Evolutionary conservation across 2,329 filamentous ascomycete genomes (phyloP).

Genomic region (Calonectria pauciramosa): DNA sequence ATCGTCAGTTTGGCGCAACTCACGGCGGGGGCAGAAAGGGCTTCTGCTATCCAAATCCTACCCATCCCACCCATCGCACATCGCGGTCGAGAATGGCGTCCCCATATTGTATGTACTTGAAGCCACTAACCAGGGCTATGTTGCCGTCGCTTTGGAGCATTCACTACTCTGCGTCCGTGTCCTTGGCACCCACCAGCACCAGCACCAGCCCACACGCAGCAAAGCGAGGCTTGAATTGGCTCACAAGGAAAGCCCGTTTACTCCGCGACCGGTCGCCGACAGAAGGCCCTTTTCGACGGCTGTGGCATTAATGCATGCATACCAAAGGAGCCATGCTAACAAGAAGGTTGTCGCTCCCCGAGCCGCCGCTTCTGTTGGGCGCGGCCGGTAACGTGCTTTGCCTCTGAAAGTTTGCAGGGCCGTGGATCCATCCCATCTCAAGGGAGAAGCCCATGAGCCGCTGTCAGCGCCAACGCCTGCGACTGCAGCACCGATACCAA

Average conservation of each 20-base stretch:
- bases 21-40: background rate
- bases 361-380: slow-evolving; percentile 1
- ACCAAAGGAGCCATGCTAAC: slow-evolving; percentile 4
- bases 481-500: slow-evolving; percentile 5
- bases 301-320: slow-evolving; percentile 7
- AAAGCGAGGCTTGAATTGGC: background rate
- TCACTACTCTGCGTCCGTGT: slow-evolving; percentile 16
- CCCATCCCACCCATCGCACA: slow-evolving; percentile 2
- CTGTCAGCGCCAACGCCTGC: slow-evolving; percentile 24
- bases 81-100: background rate
- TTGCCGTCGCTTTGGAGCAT: slow-evolving; percentile 31
- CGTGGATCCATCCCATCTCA: slow-evolving; percentile 15
- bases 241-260: background rate
- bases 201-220: slow-evolving; percentile 1
- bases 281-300: background rate
- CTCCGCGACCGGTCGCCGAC: background rate
- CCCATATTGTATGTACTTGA: slow-evolving; percentile 1
- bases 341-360: slow-evolving; percentile 3
- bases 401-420: slow-evolving; percentile 17
- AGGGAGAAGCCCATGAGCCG: slow-evolving; percentile 18
- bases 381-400: slow-evolving; percentile 18
- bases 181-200: slow-evolving; percentile 6
- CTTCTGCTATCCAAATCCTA: slow-evolving; percentile 5
- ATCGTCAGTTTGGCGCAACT: slow-evolving; percentile 5
- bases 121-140: slow-evolving; percentile 25